Conservation (phyloP, 2,329 filamentous ascomycete genomes). For the Diaporthe citriasiana region DNA sequence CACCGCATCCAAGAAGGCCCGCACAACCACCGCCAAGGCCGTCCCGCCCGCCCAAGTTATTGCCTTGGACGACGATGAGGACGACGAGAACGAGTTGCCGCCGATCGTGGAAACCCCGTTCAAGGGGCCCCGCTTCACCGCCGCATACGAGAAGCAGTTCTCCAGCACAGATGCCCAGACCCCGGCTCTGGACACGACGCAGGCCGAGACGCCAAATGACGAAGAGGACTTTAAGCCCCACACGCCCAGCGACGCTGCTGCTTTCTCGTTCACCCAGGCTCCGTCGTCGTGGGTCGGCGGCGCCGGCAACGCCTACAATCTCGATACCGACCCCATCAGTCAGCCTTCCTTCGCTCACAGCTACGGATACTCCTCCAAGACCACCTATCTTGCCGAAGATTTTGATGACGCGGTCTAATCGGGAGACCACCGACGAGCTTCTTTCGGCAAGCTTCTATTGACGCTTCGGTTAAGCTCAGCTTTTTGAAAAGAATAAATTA, state of each 20-base stretch:
- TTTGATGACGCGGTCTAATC: constrained; percentile 30
- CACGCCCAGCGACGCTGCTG: constrained; percentile 9
- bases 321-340: neutral
- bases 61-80: neutral
- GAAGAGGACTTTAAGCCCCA: constrained; percentile 33
- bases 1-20: constrained; percentile 37
- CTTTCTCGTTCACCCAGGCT: constrained; percentile 24
- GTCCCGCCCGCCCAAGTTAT: neutral
- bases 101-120: constrained; percentile 3
- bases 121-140: neutral
- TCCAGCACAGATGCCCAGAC: neutral
- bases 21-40: constrained; percentile 1
- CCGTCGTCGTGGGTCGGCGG: neutral
- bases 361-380: neutral
- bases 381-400: neutral
- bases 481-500: neutral
- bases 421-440: too few species aligned
- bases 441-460: too few species aligned
- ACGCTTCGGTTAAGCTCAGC: neutral
- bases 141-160: neutral
- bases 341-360: neutral
- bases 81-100: constrained; percentile 11
- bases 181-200: constrained; percentile 43
- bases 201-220: constrained; percentile 43
- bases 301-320: neutral